Conservation (phyloP, 257 asterid species). For the Solanum habrochaites region DNA sequence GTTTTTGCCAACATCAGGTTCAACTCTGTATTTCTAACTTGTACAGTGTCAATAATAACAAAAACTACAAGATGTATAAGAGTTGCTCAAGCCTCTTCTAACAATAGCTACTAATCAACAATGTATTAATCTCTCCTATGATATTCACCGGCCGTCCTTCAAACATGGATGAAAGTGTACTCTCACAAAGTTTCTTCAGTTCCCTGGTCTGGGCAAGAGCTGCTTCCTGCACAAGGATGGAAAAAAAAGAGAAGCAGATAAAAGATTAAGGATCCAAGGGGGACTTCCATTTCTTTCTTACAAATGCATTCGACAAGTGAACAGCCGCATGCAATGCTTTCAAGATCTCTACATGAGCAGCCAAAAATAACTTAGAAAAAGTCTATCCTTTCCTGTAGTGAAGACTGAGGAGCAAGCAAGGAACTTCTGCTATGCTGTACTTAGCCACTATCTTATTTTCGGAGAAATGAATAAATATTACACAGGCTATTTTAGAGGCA, state of each 20-base stretch:
- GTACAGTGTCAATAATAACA: background rate
- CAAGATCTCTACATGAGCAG: background rate
- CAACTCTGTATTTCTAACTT: background rate
- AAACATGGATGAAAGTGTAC: conserved; percentile 56
- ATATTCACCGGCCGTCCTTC: conserved; percentile 84
- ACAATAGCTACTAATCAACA: conserved; percentile 39
- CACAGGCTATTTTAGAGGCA: background rate
- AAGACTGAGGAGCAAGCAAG: background rate
- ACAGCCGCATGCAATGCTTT: background rate
- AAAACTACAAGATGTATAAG: background rate
- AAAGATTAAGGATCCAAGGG: background rate
- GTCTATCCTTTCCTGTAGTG: background rate
- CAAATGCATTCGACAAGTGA: background rate
- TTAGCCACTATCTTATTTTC: background rate
- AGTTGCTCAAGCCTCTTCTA: background rate
- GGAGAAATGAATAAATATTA: background rate
- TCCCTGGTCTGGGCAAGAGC: conserved; percentile 61
- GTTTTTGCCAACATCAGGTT: background rate
- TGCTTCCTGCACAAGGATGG: conserved; percentile 43
- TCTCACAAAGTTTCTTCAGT: conserved; percentile 71
- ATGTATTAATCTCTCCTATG: conserved; percentile 75
- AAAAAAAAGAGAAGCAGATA: background rate
- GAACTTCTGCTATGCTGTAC: background rate
- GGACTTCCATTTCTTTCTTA: background rate
- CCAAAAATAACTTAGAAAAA: background rate